These are phyloP conservation scores for Cucurbita argyrosperma DNA, from an alignment of 306 rosid genomes.

Conservation along the genomic window DNA sequence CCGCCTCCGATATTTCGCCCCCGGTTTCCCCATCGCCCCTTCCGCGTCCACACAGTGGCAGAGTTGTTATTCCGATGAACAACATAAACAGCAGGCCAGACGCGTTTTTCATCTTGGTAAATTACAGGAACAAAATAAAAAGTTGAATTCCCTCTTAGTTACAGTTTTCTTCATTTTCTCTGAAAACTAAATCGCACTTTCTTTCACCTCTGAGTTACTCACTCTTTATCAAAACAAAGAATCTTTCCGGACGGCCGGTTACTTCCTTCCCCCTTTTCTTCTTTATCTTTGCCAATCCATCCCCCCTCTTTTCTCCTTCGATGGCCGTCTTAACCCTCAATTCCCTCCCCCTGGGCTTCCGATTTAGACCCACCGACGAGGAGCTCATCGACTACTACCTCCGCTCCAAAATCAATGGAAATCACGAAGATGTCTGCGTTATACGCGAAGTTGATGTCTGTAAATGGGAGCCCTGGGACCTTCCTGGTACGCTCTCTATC, in stretches of 20 bases:
- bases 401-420: conserved; percentile 66
- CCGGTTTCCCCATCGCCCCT: background rate
- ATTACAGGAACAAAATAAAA: background rate
- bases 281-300: background rate
- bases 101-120: background rate
- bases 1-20: background rate
- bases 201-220: background rate
- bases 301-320: too few species aligned
- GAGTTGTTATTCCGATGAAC: background rate
- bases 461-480: conserved; percentile 92
- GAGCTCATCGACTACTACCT: conserved; percentile 70
- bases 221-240: background rate
- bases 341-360: conserved; percentile 71
- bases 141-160: background rate
- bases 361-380: conserved; percentile 79
- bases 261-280: background rate
- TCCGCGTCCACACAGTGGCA: background rate
- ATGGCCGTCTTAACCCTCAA: conserved; percentile 28
- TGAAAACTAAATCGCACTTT: conserved; percentile 5
- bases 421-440: conserved; percentile 50
- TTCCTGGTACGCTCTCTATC: conserved; percentile 46
- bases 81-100: background rate
- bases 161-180: conserved; percentile 1
- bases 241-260: background rate
- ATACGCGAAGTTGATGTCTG: conserved; percentile 90